Conservation (phyloP, 2,329 filamentous ascomycete genomes). For the Pseudovirgaria hyperparasitica region DNA sequence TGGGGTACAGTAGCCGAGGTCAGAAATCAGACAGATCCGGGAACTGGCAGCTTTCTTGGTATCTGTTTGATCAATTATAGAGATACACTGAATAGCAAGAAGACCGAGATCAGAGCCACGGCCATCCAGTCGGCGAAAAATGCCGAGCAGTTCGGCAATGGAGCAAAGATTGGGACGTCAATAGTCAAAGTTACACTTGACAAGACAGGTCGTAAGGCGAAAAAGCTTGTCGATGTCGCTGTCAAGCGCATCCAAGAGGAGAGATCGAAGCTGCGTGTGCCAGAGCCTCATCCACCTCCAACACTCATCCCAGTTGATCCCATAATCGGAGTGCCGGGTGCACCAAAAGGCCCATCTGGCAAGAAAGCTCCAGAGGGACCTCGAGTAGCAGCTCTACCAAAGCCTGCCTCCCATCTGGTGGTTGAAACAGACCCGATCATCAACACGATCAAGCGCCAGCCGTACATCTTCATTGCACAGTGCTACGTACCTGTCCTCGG, state of each 20-base stretch:
- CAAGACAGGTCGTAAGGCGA: conserved; percentile 72
- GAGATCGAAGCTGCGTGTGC: conserved; percentile 33
- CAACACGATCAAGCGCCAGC: conserved; percentile 59
- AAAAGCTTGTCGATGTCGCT: conserved; percentile 61
- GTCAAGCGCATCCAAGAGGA: conserved; percentile 57
- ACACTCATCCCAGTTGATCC: conserved; percentile 13
- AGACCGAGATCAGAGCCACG: conserved; percentile 34
- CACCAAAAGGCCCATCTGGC: conserved; percentile 67
- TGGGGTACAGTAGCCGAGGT: conserved; percentile 84
- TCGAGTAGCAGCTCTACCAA: conserved; percentile 24
- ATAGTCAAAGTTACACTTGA: conserved; percentile 77
- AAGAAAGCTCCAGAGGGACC: conserved; percentile 24
- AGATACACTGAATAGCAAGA: conserved; percentile 53
- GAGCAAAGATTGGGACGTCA: conserved; percentile 65
- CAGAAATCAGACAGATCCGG: conserved; percentile 88
- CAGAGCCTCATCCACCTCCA: conserved; percentile 16
- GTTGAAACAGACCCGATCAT: conserved; percentile 56
- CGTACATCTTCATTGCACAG: conserved; percentile 84
- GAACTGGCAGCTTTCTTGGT: conserved; percentile 85
- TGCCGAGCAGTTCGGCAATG: conserved; percentile 65
- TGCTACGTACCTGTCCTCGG: conserved; percentile 75
- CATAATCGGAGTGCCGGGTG: conserved; percentile 11
- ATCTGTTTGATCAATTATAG: conserved; percentile 86
- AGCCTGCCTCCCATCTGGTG: conserved; percentile 34
- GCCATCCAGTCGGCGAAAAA: conserved; percentile 62